Base-by-base conservation (phyloP, 139 green algal species). In the Limnomonas spitsbergensis region DNA sequence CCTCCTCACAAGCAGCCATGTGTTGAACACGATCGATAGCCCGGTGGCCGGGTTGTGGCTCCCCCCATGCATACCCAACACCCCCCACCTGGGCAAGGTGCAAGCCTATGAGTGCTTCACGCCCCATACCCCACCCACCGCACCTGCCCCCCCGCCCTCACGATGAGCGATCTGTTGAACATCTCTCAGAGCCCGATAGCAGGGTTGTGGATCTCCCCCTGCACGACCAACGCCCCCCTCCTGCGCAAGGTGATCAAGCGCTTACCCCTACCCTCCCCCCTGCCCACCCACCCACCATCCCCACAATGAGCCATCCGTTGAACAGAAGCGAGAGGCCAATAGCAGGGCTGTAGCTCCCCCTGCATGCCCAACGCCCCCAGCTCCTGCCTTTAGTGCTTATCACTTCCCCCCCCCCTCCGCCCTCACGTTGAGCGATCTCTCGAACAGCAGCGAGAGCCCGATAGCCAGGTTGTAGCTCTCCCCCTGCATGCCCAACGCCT, bases 391-490 rank as follows among this genome's bases (percentile, higher is more conserved):
- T 83, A 71, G 31, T 75, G 75, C 29, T 75, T n/a, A n/a, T n/a
- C n/a, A n/a, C n/a, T n/a, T n/a, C n/a, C n/a, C n/a, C n/a, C n/a
- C n/a, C n/a, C n/a, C n/a, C n/a, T n/a, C n/a, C n/a, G n/a, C n/a
- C n/a, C 70, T 77, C 67, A 86, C 42, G 40, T 90, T 85, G 56
- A 91, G 37, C 1, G 81, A 86, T 71, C 89, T 85, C 31, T 88
- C 85, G 67, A 88, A 80, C 1, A 84, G 31, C 26, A 36, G 37
- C 0, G 89, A 84, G 7, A 90, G 40, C 1, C 66, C 76, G 39
- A 81, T 81, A 38, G 34, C 39, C 2, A 61, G 26, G 40, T 70
- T 69, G 32, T 74, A 27, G 14, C 7, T 52, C 40, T 79, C 53
- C 66, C 88, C 75, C 78, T 89, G 81, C 74, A 83, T 80, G 31